phyloP scores from a whole-genome alignment of 2,329 filamentous ascomycete genomes.

The Nannizziopsis arthrosporioides region DNA sequence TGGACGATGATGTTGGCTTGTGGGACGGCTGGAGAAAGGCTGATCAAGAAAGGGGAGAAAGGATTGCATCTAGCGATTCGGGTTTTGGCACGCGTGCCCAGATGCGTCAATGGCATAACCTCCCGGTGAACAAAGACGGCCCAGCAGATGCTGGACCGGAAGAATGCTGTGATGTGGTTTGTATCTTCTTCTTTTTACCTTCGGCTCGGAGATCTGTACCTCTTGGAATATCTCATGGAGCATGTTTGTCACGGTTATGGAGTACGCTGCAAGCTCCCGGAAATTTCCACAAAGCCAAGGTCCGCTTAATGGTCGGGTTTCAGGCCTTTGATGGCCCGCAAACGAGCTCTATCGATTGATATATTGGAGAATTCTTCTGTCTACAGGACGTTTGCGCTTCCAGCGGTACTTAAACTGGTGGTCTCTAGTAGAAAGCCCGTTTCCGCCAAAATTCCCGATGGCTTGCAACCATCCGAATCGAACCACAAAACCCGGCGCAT shows the following conservation, averaged over 20 bases:
- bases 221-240: not conserved
- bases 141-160: constrained; percentile 11
- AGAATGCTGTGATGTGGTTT: not conserved
- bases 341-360: too few species aligned
- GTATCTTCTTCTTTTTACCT: not conserved
- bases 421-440: constrained; percentile 19
- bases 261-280: too few species aligned
- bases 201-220: not conserved
- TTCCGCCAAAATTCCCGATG: constrained; percentile 23
- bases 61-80: constrained; percentile 2
- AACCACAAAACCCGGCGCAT: constrained; percentile 7
- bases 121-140: not conserved
- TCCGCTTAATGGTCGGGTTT: too few species aligned
- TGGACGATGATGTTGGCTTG: constrained; percentile 4
- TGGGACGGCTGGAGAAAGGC: constrained; percentile 5
- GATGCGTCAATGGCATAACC: constrained; percentile 10
- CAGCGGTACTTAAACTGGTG: constrained; percentile 6
- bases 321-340: too few species aligned
- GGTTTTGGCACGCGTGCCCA: constrained; percentile 4
- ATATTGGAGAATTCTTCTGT: too few species aligned
- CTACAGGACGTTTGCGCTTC: not conserved
- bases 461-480: constrained; percentile 11
- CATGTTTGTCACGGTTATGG: too few species aligned
- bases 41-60: not conserved
- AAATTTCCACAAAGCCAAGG: too few species aligned